Conservation (phyloP, 2,329 filamentous ascomycete species). For the Cryphonectria naterciae region DNA sequence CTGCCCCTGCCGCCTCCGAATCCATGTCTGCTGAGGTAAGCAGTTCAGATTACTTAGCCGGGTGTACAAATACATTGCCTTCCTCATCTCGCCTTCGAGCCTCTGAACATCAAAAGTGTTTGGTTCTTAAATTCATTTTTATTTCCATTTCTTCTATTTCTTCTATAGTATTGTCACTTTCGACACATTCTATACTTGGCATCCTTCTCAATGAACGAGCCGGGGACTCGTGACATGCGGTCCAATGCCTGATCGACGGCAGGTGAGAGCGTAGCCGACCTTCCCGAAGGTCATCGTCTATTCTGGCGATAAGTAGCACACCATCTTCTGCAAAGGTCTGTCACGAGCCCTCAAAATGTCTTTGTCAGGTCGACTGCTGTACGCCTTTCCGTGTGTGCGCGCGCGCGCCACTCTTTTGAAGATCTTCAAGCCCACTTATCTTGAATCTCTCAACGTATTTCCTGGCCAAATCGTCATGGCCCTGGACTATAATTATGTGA, state of each 20-base stretch:
- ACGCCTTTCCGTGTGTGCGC: neutral
- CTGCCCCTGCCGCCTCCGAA: neutral
- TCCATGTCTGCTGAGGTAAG: conserved; percentile 26
- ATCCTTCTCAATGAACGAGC: neutral
- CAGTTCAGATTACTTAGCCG: conserved; percentile 2
- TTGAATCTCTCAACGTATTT: neutral
- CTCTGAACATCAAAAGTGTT: neutral
- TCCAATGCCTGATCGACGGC: neutral
- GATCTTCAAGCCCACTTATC: neutral
- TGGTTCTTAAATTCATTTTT: no score
- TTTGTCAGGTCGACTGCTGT: neutral
- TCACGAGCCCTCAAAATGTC: conserved; percentile 11
- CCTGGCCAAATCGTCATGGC: neutral
- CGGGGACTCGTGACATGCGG: conserved; percentile 2
- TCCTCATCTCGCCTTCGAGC: neutral
- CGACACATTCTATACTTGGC: neutral
- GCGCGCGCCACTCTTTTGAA: neutral
- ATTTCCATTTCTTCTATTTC: neutral
- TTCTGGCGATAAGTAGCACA: neutral
- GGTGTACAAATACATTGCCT: neutral
- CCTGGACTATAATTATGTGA: neutral
- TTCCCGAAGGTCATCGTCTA: neutral
- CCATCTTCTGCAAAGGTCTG: neutral
- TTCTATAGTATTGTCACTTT: neutral
- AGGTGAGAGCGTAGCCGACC: conserved; percentile 1